Conservation (phyloP, 345 rosid species). For the Eucalyptus regnans region DNA sequence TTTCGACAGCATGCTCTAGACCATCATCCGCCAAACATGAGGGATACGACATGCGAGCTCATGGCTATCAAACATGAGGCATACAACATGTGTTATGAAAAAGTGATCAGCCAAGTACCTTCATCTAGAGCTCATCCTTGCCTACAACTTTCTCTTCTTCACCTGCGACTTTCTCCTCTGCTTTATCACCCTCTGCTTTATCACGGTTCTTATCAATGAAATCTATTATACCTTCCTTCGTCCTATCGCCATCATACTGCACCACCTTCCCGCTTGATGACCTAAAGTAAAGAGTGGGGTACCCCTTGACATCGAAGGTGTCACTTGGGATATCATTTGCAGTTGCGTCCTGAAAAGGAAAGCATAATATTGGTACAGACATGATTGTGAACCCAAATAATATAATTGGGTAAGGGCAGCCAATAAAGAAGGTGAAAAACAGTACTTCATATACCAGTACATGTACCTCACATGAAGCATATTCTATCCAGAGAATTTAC, state of each 20-base stretch:
- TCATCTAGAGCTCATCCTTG: constrained; percentile 59
- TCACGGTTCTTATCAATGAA: constrained; percentile 84
- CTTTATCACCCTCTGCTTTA: constrained; percentile 28
- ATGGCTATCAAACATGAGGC: not conserved
- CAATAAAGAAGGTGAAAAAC: not conserved
- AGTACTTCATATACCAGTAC: not conserved
- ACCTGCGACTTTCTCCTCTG: not conserved
- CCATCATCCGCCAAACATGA: not conserved
- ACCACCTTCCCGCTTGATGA: constrained; percentile 54
- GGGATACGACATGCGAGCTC: not conserved
- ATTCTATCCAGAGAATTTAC: not conserved
- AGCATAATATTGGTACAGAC: not conserved
- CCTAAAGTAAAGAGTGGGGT: constrained; percentile 74
- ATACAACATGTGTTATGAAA: not conserved
- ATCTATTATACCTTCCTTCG: constrained; percentile 65
- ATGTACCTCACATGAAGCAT: not conserved
- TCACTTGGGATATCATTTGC: constrained; percentile 67
- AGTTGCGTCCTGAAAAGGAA: constrained; percentile 59
- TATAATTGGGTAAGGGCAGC: not conserved
- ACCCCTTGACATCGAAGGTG: constrained; percentile 68
- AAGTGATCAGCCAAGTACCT: not conserved
- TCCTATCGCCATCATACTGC: constrained; percentile 62
- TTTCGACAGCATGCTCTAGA: not conserved
- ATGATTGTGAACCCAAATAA: not conserved
- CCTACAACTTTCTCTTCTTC: constrained; percentile 4